Evolutionary conservation across 176 grass and related monocot species (phyloP), one percentile per base, ranked within the genome.

Genomic region (Coix lacrymajobi): DNA sequence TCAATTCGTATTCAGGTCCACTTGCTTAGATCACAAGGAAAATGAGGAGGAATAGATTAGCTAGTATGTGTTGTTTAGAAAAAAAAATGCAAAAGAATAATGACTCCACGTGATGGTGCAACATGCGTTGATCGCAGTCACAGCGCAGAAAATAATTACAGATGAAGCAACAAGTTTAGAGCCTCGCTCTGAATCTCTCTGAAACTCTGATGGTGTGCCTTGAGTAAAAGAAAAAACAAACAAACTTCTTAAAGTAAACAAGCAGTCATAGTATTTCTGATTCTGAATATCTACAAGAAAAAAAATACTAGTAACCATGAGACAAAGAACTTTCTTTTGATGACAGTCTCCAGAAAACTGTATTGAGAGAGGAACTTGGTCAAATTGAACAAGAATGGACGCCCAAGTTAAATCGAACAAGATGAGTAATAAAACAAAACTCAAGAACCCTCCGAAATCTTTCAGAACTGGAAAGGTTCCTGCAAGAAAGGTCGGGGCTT

Each of bases 1-100:
- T 88, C 25, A 87, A 66, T 66, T 54, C 62, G 30, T 56, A 26
- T 62, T 40, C 75, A 62, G 78, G 60, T 72, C 57, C 40, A 6
- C 64, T 75, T 70, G 81, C 45, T 84, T 76, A 31, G 54, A 81
- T 71, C 85, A 87, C 41, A 48, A 45, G 61, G 45, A 83, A 84
- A 78, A 49, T 0, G 29, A 73, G 73, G 30, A n/a, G 22, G 73
- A 57, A 56, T 78, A 44, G 6, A 49, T 61, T 80, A 75, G 37
- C 17, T 20, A 30, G 16, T 16, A 61, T 61, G 41, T 22, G 20
- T 24, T 45, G 39, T 33, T 60, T 46, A 71, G 4, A 79, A 79
- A 85, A 8, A 15, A 85, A 8, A 15, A 0, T 33, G 14, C 1
- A 66, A n/a, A 45, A 49, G 33, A 52, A 66, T 34, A 57, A 29